phyloP scores from a whole-genome alignment of 345 rosid genomes.

The Carallia brachiata region DNA sequence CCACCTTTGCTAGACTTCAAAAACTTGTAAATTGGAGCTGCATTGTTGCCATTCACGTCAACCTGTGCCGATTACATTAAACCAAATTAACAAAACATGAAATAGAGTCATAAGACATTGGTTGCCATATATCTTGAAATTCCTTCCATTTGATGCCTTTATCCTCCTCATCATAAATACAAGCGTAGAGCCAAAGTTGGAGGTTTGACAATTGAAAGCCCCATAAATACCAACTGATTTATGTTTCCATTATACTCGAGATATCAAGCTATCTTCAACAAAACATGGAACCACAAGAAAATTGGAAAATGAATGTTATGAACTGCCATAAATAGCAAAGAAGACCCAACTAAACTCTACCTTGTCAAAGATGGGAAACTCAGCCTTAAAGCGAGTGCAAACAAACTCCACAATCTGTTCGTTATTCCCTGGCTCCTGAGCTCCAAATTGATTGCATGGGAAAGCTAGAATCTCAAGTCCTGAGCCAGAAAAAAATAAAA shows the following conservation, averaged over 20 bases:
- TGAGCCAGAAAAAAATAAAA: not conserved
- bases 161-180: too few relatives aligned
- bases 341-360: not conserved
- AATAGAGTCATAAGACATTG: not conserved
- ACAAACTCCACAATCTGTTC: constrained; percentile 33
- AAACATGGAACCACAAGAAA: not conserved
- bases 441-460: constrained; percentile 34
- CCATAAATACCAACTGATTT: not conserved
- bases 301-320: not conserved
- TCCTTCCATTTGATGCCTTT: too few relatives aligned
- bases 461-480: constrained; percentile 37
- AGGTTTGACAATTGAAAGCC: too few relatives aligned
- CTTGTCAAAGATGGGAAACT: constrained; percentile 37
- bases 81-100: not conserved
- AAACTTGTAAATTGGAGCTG: constrained; percentile 82
- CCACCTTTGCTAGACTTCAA: constrained; percentile 87
- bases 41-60: constrained; percentile 72
- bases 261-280: not conserved
- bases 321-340: not conserved
- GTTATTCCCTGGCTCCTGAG: constrained; percentile 35
- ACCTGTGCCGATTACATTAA: constrained; percentile 39
- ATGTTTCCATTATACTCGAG: not conserved
- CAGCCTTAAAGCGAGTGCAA: constrained; percentile 39
- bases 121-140: too few relatives aligned
- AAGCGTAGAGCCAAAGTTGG: too few relatives aligned